A percentile compares a stretch with the other conserved stretches of the same genome.
phyloP scores from a whole-genome alignment of 1,139 yeast species.

The Geotrichum citri-aurantii region DNA sequence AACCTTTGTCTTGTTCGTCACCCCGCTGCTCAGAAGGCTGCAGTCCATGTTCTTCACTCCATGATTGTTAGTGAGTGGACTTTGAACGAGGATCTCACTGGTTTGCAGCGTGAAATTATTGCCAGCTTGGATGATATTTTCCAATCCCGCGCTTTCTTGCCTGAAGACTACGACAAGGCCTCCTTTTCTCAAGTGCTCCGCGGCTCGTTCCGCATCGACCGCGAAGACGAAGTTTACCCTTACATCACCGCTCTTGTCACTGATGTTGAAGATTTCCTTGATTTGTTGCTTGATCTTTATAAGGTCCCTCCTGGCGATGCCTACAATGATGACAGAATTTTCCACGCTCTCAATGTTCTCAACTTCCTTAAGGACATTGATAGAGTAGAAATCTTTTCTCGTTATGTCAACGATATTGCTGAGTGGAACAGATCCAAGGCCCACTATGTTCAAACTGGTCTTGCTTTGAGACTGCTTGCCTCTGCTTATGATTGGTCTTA shows the following conservation, averaged over 20 bases:
- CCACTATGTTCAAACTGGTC: slow-evolving; percentile 76
- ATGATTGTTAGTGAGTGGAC: slow-evolving; percentile 62
- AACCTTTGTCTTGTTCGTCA: slow-evolving; percentile 67
- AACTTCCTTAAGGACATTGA: slow-evolving; percentile 73
- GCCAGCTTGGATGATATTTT: slow-evolving; percentile 60
- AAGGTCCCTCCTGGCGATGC: slow-evolving; percentile 78
- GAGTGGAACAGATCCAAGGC: slow-evolving; percentile 55
- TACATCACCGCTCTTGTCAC: slow-evolving; percentile 50
- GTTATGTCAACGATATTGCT: slow-evolving; percentile 70
- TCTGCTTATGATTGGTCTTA: slow-evolving; percentile 75
- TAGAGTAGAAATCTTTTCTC: slow-evolving; percentile 73
- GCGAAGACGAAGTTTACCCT: slow-evolving; percentile 60
- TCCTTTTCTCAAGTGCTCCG: slow-evolving; percentile 50
- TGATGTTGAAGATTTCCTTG: slow-evolving; percentile 57
- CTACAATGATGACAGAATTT: slow-evolving; percentile 80
- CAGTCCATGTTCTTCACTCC: slow-evolving; percentile 68
- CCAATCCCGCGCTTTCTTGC: slow-evolving; percentile 48
- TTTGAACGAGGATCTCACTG: slow-evolving; percentile 53
- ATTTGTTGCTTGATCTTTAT: slow-evolving; percentile 59
- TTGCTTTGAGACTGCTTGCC: slow-evolving; percentile 72
- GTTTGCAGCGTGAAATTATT: slow-evolving; percentile 51
- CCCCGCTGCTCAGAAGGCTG: slow-evolving; percentile 54
- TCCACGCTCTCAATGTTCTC: slow-evolving; percentile 70
- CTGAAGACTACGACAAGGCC: slow-evolving; percentile 51
- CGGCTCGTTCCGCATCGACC: slow-evolving; percentile 49